Evolutionary conservation across 148 eudicot genomes (phyloP).

Genomic region (Camellia sinensis): DNA sequence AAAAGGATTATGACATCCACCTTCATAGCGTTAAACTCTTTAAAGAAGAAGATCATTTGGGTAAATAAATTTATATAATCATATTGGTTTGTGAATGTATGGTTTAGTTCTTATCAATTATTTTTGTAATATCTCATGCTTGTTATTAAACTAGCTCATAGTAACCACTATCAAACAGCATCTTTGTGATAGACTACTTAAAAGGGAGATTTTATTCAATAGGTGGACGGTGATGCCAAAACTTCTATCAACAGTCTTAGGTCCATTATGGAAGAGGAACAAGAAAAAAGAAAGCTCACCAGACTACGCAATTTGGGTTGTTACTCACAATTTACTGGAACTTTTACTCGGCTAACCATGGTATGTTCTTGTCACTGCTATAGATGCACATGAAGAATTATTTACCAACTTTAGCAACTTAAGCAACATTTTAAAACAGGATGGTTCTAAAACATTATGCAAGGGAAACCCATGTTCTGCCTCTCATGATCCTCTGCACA

Average conservation of each 20-base stretch:
- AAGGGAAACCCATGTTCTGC: constrained; percentile 72
- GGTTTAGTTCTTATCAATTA: neutral
- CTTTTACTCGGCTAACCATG: constrained; percentile 76
- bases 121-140: neutral
- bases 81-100: neutral
- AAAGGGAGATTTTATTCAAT: constrained; percentile 13
- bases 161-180: neutral
- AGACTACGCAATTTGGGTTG: constrained; percentile 52
- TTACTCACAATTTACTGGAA: constrained; percentile 74
- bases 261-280: constrained; percentile 74
- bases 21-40: neutral
- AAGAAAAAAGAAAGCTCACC: constrained; percentile 56
- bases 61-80: neutral
- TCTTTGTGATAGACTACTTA: neutral
- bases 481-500: constrained; percentile 50
- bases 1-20: neutral
- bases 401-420: constrained; percentile 7
- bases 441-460: constrained; percentile 75
- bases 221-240: constrained; percentile 60
- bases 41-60: neutral
- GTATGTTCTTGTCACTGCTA: constrained; percentile 36
- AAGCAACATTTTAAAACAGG: constrained; percentile 41
- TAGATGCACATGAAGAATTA: neutral
- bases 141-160: neutral
- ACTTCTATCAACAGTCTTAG: constrained; percentile 59